Conservation (phyloP, 306 rosid species). For the Bauhinia variegata region DNA sequence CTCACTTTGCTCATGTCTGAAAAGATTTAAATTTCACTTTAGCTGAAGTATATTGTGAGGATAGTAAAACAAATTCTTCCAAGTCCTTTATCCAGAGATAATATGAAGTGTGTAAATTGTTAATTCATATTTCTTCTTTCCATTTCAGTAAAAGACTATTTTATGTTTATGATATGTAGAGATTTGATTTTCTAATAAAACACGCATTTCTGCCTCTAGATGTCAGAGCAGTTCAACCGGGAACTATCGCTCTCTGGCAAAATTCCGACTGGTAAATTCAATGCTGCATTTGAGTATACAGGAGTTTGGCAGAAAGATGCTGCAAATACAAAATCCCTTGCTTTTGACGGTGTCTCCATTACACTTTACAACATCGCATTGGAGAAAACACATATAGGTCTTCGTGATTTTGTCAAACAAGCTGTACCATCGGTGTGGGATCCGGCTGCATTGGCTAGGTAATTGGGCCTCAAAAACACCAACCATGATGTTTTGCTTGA, state of each 20-base stretch:
- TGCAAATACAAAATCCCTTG: slow-evolving; percentile 74
- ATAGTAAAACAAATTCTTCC: slow-evolving; percentile 11
- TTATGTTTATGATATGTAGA: slow-evolving; percentile 1
- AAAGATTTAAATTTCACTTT: background rate
- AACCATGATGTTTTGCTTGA: background rate
- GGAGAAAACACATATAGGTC: slow-evolving; percentile 64
- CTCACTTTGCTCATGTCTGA: background rate
- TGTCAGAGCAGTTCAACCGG: slow-evolving; percentile 91
- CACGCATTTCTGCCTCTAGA: slow-evolving; percentile 42
- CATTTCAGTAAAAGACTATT: background rate
- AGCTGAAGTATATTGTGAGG: background rate
- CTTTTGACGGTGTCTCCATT: slow-evolving; percentile 75
- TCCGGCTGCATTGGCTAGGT: slow-evolving; percentile 83
- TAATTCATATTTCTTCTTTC: background rate
- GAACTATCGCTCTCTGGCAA: slow-evolving; percentile 76
- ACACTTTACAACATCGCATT: slow-evolving; percentile 71
- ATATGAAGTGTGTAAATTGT: background rate
- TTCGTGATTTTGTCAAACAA: slow-evolving; percentile 67
- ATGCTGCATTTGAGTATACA: slow-evolving; percentile 67
- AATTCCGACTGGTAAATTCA: slow-evolving; percentile 87
- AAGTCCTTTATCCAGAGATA: background rate
- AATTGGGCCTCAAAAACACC: slow-evolving; percentile 25
- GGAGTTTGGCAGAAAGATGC: slow-evolving; percentile 89
- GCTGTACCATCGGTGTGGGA: slow-evolving; percentile 90
- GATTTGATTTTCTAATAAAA: slow-evolving; percentile 20